Percentiles rank a stretch among this genome's conserved stretches.
These are phyloP conservation scores for Lentinula lateritia DNA, from an alignment of 768 basidiomycete species.

Conservation along the genomic window DNA sequence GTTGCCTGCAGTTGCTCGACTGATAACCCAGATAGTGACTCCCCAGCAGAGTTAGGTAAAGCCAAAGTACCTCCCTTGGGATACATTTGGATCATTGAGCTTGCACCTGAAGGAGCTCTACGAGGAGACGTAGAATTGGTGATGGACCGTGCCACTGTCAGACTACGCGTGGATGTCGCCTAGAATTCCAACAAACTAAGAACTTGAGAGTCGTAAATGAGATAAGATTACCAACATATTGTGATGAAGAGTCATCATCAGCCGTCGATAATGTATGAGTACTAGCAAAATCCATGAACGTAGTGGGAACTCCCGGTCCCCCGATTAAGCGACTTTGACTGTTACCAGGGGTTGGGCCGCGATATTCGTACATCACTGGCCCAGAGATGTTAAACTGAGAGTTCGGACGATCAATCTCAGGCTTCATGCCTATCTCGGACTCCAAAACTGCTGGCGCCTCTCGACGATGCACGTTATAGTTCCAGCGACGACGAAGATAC, in stretches of 20 bases:
- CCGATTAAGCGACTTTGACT: background rate
- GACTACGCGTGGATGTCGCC: background rate
- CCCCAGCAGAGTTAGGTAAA: slow-evolving; percentile 12
- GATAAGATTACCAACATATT: background rate
- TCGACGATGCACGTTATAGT: background rate
- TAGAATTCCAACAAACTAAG: background rate
- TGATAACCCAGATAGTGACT: slow-evolving; percentile 10
- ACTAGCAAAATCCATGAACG: slow-evolving; percentile 1
- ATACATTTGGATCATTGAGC: background rate
- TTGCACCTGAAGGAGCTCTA: slow-evolving; percentile 1
- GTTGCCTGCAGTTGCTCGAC: slow-evolving; percentile 10
- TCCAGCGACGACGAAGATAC: slow-evolving; percentile 12
- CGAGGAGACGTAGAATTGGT: slow-evolving; percentile 7
- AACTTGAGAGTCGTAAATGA: background rate
- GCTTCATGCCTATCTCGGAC: background rate
- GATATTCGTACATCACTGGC: background rate
- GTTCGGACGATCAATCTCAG: background rate
- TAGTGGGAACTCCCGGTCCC: background rate
- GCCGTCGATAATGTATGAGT: background rate
- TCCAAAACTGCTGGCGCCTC: background rate
- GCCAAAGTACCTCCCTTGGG: background rate
- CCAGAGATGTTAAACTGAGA: background rate
- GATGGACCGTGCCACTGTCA: background rate
- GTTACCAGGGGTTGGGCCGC: background rate
- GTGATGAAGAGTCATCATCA: background rate